phyloP scores from a whole-genome alignment of 2,329 filamentous ascomycete species.

The Aspergillus sp. region DNA sequence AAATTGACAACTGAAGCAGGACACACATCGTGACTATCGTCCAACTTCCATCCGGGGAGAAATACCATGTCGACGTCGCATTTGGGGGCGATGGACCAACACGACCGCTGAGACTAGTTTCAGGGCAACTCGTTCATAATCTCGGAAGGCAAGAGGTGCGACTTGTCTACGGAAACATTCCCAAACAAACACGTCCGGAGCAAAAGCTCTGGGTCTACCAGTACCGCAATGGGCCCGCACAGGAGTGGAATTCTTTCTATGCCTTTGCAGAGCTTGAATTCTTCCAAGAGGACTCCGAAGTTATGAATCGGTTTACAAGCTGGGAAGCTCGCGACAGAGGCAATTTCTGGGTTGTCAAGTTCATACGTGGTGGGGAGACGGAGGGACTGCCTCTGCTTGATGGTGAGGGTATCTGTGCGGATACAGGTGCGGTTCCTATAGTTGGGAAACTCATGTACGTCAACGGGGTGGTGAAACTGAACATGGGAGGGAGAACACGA shows the following conservation, averaged over 20 bases:
- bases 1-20: constrained; percentile 23
- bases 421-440: constrained; percentile 16
- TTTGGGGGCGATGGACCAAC: constrained; percentile 56
- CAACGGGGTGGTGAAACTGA: constrained; percentile 38
- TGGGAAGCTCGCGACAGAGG: constrained; percentile 33
- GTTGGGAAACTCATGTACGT: constrained; percentile 31
- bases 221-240: constrained; percentile 34
- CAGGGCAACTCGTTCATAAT: constrained; percentile 44
- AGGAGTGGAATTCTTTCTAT: constrained; percentile 45
- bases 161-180: constrained; percentile 26
- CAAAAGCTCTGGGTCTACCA: constrained; percentile 56
- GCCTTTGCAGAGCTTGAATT: constrained; percentile 43
- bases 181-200: constrained; percentile 37
- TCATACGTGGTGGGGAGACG: constrained; percentile 30
- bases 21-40: constrained; percentile 60
- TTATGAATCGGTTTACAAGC: constrained; percentile 40
- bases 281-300: constrained; percentile 39
- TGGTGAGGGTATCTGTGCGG: constrained; percentile 12
- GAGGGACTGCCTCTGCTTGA: neutral
- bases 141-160: constrained; percentile 59
- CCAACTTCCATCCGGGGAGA: constrained; percentile 45
- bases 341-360: constrained; percentile 39
- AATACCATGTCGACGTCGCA: constrained; percentile 57
- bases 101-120: constrained; percentile 45
- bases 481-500: constrained; percentile 43